Evolutionary conservation across 2,329 filamentous ascomycete species (phyloP).

Genomic region (Chrysoporthe austroafricana): DNA sequence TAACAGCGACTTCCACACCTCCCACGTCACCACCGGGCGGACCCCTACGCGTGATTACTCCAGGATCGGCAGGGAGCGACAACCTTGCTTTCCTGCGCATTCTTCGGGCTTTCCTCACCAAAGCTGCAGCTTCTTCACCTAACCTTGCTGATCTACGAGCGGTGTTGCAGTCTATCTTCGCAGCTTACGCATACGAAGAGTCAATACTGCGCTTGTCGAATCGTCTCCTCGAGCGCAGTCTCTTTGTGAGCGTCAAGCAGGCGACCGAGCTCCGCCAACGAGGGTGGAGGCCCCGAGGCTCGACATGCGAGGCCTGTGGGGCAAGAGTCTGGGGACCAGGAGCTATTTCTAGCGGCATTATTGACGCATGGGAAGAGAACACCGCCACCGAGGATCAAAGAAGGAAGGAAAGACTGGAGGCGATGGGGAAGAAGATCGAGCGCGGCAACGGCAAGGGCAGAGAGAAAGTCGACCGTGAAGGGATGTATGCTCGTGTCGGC

Average conservation of each 20-base stretch:
- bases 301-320: constrained; percentile 85
- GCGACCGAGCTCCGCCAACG: constrained; percentile 75
- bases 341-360: constrained; percentile 70
- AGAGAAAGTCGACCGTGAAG: constrained; percentile 35
- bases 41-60: constrained; percentile 40
- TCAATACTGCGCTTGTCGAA: constrained; percentile 86
- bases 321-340: constrained; percentile 87
- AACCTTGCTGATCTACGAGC: constrained; percentile 84
- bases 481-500: constrained; percentile 38
- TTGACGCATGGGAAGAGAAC: constrained; percentile 78
- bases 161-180: constrained; percentile 87
- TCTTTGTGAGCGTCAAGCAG: constrained; percentile 81
- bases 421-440: constrained; percentile 21
- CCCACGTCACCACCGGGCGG: constrained; percentile 36
- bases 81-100: constrained; percentile 86
- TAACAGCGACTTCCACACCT: constrained; percentile 71
- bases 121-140: constrained; percentile 80
- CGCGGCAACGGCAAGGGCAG: constrained; percentile 29
- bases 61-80: constrained; percentile 39
- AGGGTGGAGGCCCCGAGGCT: constrained; percentile 87
- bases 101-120: constrained; percentile 82
- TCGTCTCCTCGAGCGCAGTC: constrained; percentile 81
- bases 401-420: constrained; percentile 49
- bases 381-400: constrained; percentile 52
- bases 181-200: constrained; percentile 94